Base-by-base conservation (phyloP, 768 basidiomycete genomes). In the Cubamyces lactineus region DNA sequence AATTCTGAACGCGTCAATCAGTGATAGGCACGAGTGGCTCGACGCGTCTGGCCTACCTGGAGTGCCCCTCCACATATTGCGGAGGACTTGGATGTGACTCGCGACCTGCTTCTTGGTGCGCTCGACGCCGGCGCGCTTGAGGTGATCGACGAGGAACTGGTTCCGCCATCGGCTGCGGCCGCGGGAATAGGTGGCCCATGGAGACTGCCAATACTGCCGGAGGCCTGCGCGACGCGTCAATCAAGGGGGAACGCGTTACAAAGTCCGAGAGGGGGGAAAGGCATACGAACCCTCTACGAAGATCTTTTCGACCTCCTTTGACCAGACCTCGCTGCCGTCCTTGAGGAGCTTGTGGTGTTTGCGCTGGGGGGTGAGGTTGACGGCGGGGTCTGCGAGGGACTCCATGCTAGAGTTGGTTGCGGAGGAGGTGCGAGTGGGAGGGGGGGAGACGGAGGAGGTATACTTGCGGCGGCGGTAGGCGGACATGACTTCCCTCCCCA, bases 41-140 rank as follows among this genome's bases (percentile, higher is more conserved):
- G 15, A 34, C 51, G 48, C 42, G 40, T 67, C 1, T 28, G 17
- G 66, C 78, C 38, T 60, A 89, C 91, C 87, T 78, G 86, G 81
- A 61, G 89, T 85, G 23, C 89, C 91, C 72, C 91, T 91, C 90
- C 89, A 92, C 91, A 92, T 92, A 71, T 92, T 92, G 53, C 90
- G 79, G 57, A 91, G 73, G 58, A 92, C 91, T 70, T 93, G 91
- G 54, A 93, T 89, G 69, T 93, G 91, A 73, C 88, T 90, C n/a
- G 91, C 91, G 65, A 93, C 91, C 73, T 93, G 91, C 74, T 93
- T 92, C 80, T 92, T 92, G 47, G 89, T 82, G 43, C 91, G 86
- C 26, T 81, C 80, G 71, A 93, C 83, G 57, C 87, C 88, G 40
- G 80, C 77, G 65, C 84, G 86, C 57, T 86, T 80, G 61, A 93